Conservation (phyloP, 768 basidiomycete species). For the Lactifluus volemus region DNA sequence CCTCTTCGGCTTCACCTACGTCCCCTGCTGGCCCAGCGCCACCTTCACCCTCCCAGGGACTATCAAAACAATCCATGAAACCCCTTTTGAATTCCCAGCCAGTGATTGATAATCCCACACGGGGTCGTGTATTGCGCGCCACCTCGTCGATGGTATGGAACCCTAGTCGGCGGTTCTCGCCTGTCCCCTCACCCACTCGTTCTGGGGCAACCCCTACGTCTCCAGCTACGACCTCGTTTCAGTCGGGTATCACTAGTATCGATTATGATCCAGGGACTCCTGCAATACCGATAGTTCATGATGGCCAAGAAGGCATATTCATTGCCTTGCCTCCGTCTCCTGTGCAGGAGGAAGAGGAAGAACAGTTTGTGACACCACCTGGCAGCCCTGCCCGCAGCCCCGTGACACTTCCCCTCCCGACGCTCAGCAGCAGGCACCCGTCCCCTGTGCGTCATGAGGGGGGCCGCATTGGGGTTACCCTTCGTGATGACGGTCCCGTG, state of each 20-base stretch:
- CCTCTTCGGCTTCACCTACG: neutral
- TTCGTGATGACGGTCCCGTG: slow-evolving; percentile 14
- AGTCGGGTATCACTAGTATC: neutral
- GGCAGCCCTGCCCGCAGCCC: slow-evolving; percentile 11
- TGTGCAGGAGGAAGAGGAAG: slow-evolving; percentile 16
- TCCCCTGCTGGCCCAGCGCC: neutral
- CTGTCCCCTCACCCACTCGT: slow-evolving; percentile 10
- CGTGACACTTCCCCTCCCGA: neutral
- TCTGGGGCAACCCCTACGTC: slow-evolving; percentile 5
- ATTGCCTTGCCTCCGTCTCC: neutral
- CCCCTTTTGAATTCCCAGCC: neutral
- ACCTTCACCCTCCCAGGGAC: neutral
- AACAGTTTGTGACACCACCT: slow-evolving; percentile 14
- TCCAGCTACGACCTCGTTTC: slow-evolving; percentile 4
- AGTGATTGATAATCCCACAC: neutral
- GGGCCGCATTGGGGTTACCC: slow-evolving; percentile 3
- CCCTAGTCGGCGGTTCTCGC: neutral
- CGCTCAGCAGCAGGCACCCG: slow-evolving; percentile 4
- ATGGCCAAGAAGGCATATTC: neutral
- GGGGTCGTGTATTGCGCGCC: slow-evolving; percentile 9
- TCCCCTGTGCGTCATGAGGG: slow-evolving; percentile 14
- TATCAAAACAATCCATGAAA: neutral
- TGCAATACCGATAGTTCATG: neutral
- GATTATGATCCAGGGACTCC: neutral
- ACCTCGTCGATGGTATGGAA: slow-evolving; percentile 11